Evolutionary conservation across 2,329 filamentous ascomycete species (phyloP).

Genomic region (Colletotrichum tamarilloi): DNA sequence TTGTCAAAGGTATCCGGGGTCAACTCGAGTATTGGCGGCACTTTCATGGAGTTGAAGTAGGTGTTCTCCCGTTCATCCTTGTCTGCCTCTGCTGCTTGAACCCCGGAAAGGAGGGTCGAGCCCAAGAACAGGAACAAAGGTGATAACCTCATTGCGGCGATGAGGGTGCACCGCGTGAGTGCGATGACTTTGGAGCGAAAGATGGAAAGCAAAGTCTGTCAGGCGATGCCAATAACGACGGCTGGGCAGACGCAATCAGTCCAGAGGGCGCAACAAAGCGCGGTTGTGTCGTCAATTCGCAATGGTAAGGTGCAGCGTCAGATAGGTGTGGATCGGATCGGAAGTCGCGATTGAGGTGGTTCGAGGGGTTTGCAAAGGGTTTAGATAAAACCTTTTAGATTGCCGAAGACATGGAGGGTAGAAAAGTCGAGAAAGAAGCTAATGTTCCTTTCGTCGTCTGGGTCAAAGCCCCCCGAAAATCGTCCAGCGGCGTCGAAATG

Average conservation of each 20-base stretch:
- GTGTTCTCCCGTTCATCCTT: slow-evolving; percentile 55
- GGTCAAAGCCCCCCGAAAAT: slow-evolving; percentile 30
- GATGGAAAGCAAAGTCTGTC: neutral
- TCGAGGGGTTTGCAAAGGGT: slow-evolving; percentile 23
- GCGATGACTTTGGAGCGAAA: neutral
- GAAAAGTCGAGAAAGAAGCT: slow-evolving; percentile 14
- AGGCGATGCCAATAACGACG: neutral
- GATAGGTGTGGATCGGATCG: slow-evolving; percentile 21
- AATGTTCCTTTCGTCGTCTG: slow-evolving; percentile 24
- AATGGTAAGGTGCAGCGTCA: slow-evolving; percentile 7
- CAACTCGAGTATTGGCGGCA: slow-evolving; percentile 73
- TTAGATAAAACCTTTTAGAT: slow-evolving; percentile 28
- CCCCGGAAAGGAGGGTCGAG: slow-evolving; percentile 53
- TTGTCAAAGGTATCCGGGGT: slow-evolving; percentile 67
- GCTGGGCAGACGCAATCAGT: neutral
- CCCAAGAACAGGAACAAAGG: slow-evolving; percentile 59
- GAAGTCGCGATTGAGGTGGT: slow-evolving; percentile 20
- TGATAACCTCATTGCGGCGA: slow-evolving; percentile 56
- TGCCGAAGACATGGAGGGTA: slow-evolving; percentile 29
- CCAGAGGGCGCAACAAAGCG: slow-evolving; percentile 13
- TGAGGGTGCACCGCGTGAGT: slow-evolving; percentile 27
- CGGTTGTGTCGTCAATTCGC: slow-evolving; percentile 18
- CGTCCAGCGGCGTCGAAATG: slow-evolving; percentile 32
- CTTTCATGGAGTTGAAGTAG: slow-evolving; percentile 73
- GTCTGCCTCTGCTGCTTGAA: slow-evolving; percentile 52